A percentile compares a stretch with the other conserved stretches of the same genome.
Conservation (phyloP, 805 yeast species). For the Wickerhamomyces rabaulensis region DNA sequence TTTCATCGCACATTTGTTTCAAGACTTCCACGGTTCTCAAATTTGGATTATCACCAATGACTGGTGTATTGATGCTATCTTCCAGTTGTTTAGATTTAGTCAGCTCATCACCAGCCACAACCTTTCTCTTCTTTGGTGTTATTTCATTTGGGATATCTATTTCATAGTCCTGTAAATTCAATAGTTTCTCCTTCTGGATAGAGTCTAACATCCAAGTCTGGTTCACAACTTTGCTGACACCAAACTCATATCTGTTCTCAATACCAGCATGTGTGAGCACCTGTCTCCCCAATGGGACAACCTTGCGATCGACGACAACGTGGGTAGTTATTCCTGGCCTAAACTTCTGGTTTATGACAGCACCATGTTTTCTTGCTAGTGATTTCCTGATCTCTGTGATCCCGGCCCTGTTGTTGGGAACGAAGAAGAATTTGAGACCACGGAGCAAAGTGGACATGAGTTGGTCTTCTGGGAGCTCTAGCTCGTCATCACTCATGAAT, state of each 20-base stretch:
- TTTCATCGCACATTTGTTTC: constrained; percentile 17
- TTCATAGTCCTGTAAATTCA: constrained; percentile 3
- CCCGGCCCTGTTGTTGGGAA: constrained; percentile 18
- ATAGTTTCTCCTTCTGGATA: constrained; percentile 6
- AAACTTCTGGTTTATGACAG: constrained; percentile 8
- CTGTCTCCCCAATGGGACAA: constrained; percentile 8
- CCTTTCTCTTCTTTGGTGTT: constrained; percentile 1
- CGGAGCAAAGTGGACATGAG: constrained; percentile 12
- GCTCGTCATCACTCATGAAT: constrained; percentile 3
- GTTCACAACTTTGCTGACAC: constrained; percentile 4
- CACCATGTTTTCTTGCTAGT: constrained; percentile 17
- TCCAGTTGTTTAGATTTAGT: constrained; percentile 8
- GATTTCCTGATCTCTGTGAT: constrained; percentile 13
- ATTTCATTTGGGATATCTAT: constrained; percentile 7
- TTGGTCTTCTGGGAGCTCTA: constrained; percentile 2
- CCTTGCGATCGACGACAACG: constrained; percentile 16
- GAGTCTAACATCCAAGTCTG: constrained; percentile 22
- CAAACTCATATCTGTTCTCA: background rate
- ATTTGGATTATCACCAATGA: constrained; percentile 18
- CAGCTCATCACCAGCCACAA: background rate
- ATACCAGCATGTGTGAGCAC: constrained; percentile 5
- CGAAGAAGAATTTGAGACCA: constrained; percentile 14
- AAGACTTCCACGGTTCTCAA: constrained; percentile 14
- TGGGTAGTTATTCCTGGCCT: constrained; percentile 9
- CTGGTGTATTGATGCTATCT: constrained; percentile 3